These are phyloP conservation scores for Galeopsis tetrahit DNA, from an alignment of 257 asterid genomes.

Conservation along the genomic window DNA sequence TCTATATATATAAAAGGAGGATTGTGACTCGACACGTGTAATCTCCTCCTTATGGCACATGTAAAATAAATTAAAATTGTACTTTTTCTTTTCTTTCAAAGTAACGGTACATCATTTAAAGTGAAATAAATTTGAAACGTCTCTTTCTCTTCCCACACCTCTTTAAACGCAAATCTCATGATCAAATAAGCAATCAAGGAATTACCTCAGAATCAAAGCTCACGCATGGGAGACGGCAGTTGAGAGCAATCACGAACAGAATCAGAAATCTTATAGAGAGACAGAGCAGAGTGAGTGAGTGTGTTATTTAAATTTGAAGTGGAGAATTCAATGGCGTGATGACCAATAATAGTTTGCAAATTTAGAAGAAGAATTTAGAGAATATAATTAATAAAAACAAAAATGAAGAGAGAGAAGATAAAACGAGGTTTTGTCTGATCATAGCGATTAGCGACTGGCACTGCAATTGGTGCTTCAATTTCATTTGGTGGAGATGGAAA, in stretches of 20 bases:
- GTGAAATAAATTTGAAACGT: too few relatives aligned
- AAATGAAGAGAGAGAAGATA: neutral
- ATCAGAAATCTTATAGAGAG: neutral
- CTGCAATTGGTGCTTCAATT: slow-evolving; percentile 41
- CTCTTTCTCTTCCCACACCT: too few relatives aligned
- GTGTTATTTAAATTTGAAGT: slow-evolving; percentile 27
- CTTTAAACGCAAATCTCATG: neutral
- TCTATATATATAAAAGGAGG: too few relatives aligned
- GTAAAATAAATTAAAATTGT: too few relatives aligned
- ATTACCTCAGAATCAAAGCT: slow-evolving; percentile 41
- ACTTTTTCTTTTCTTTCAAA: too few relatives aligned
- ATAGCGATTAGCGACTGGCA: slow-evolving; percentile 31
- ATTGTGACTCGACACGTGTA: too few relatives aligned
- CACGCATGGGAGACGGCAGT: slow-evolving; percentile 34
- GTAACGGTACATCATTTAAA: too few relatives aligned
- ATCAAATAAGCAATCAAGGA: slow-evolving; percentile 24
- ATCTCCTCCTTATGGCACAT: too few relatives aligned
- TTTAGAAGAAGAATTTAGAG: neutral
- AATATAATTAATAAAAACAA: neutral
- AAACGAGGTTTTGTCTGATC: slow-evolving; percentile 35
- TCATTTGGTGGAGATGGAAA: slow-evolving; percentile 37
- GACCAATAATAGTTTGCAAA: slow-evolving; percentile 32
- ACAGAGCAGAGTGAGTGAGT: slow-evolving; percentile 16
- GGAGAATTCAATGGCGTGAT: slow-evolving; percentile 32
- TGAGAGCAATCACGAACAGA: slow-evolving; percentile 16